Percentiles rank a stretch among this genome's conserved stretches.
phyloP scores from a whole-genome alignment of 345 rosid species.

The Hibiscus mutabilis region DNA sequence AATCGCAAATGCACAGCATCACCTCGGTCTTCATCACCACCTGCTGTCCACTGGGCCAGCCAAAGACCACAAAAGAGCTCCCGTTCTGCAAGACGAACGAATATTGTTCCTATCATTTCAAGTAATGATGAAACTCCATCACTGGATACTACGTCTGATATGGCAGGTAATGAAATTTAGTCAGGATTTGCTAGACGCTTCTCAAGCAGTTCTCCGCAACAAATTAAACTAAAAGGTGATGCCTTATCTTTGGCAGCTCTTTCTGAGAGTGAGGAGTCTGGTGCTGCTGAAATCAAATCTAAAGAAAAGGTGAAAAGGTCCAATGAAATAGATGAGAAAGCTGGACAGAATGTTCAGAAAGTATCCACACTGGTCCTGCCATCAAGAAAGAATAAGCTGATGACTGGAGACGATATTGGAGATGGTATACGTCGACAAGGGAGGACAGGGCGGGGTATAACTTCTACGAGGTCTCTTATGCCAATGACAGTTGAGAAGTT shows the following conservation, averaged over 20 bases:
- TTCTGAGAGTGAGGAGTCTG: constrained; percentile 95
- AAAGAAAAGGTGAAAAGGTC: constrained; percentile 62
- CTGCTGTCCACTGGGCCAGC: constrained; percentile 78
- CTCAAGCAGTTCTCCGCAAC: constrained; percentile 68
- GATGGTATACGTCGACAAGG: constrained; percentile 86
- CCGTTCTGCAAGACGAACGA: constrained; percentile 81
- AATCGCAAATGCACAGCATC: constrained; percentile 68
- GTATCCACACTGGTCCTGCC: constrained; percentile 41
- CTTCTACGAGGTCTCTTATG: constrained; percentile 56
- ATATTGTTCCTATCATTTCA: constrained; percentile 61
- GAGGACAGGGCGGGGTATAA: constrained; percentile 66
- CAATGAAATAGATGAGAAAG: constrained; percentile 76
- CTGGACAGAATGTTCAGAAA: constrained; percentile 58
- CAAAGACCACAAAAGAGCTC: constrained; percentile 88
- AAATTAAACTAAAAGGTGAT: constrained; percentile 64
- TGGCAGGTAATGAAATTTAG: constrained; percentile 54
- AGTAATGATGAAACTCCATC: constrained; percentile 60
- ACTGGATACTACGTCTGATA: constrained; percentile 60
- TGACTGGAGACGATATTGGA: constrained; percentile 58
- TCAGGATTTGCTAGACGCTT: constrained; percentile 57
- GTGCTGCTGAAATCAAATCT: constrained; percentile 63
- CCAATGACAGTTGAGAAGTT: constrained; percentile 56
- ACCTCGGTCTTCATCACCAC: constrained; percentile 71
- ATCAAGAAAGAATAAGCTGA: constrained; percentile 75
- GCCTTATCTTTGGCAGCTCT: constrained; percentile 55